A percentile compares a stretch with the other conserved stretches of the same genome.
Evolutionary conservation across 805 yeast genomes (phyloP).

Genomic region (Candida insectorum): DNA sequence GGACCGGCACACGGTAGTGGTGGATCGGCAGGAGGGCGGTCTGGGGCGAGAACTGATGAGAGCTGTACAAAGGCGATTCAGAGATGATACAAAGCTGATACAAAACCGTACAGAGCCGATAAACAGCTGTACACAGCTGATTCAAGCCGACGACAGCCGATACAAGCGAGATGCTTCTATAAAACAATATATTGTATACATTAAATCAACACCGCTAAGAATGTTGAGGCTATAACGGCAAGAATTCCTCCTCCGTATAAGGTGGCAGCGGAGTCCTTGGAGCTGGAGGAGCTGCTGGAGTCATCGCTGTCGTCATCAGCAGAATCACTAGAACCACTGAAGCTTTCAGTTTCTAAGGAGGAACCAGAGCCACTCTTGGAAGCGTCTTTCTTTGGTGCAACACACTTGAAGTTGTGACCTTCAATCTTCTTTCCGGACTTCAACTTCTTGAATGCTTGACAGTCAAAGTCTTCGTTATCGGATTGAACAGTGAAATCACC

Average conservation of each 20-base stretch:
- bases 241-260: conserved; percentile 16
- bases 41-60: too few species aligned
- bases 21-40: too few species aligned
- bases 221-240: conserved; percentile 23
- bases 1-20: too few species aligned
- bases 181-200: neutral
- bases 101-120: too few species aligned
- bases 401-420: conserved; percentile 44
- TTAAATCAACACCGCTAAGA: conserved; percentile 26
- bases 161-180: too few species aligned
- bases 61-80: too few species aligned
- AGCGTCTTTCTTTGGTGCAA: conserved; percentile 25
- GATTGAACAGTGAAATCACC: conserved; percentile 39
- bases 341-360: conserved; percentile 16
- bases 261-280: conserved; percentile 19
- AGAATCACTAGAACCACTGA: conserved; percentile 15
- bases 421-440: conserved; percentile 29
- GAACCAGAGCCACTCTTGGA: conserved; percentile 16
- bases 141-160: too few species aligned
- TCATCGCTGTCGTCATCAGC: conserved; percentile 16
- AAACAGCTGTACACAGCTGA: too few species aligned
- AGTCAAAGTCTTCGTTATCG: conserved; percentile 35
- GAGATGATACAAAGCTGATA: too few species aligned
- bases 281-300: conserved; percentile 18
- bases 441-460: conserved; percentile 32